A percentile compares a stretch with the other conserved stretches of the same genome.
Evolutionary conservation across 352 stramenopile genomes (phyloP).

Genomic region (Phytophthora tubulina): DNA sequence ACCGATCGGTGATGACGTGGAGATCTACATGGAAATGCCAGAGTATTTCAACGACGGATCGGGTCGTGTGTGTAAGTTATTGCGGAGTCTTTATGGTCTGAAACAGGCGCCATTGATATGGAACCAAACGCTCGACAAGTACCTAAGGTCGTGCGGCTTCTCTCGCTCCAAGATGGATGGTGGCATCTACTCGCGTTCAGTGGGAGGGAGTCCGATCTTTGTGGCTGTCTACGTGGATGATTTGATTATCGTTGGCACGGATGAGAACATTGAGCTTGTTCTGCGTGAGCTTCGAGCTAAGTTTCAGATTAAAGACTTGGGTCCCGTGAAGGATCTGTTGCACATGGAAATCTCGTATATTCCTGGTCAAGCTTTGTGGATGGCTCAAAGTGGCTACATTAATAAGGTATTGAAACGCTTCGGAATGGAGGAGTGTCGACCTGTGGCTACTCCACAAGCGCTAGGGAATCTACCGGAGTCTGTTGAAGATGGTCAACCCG

Average conservation of each 20-base stretch:
- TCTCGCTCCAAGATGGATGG: conserved; percentile 10
- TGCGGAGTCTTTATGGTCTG: not conserved
- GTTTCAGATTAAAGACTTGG: conserved; percentile 19
- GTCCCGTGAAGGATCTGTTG: conserved; percentile 10
- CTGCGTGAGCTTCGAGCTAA: conserved; percentile 4
- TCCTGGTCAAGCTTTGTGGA: conserved; percentile 4
- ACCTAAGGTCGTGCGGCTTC: conserved; percentile 4
- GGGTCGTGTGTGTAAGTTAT: conserved; percentile 1
- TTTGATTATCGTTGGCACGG: not conserved
- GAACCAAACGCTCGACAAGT: conserved; percentile 14
- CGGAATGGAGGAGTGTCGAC: conserved; percentile 6
- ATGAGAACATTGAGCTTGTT: conserved; percentile 18
- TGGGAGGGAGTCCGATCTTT: conserved; percentile 13
- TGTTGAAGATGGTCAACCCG: not conserved
- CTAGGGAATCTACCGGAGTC: not conserved
- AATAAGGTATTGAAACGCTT: conserved; percentile 17
- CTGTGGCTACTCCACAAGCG: conserved; percentile 18
- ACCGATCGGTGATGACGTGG: conserved; percentile 8
- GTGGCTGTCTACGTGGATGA: conserved; percentile 20
- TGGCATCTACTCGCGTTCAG: conserved; percentile 8
- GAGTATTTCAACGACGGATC: conserved; percentile 16
- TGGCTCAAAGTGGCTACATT: conserved; percentile 17
- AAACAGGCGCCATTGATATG: conserved; percentile 9
- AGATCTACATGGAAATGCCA: conserved; percentile 23
- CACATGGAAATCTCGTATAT: conserved; percentile 14